A percentile compares a stretch with the other conserved stretches of the same genome.
Conservation (phyloP, 148 eudicot genomes). For the Polygonum maritimum region DNA sequence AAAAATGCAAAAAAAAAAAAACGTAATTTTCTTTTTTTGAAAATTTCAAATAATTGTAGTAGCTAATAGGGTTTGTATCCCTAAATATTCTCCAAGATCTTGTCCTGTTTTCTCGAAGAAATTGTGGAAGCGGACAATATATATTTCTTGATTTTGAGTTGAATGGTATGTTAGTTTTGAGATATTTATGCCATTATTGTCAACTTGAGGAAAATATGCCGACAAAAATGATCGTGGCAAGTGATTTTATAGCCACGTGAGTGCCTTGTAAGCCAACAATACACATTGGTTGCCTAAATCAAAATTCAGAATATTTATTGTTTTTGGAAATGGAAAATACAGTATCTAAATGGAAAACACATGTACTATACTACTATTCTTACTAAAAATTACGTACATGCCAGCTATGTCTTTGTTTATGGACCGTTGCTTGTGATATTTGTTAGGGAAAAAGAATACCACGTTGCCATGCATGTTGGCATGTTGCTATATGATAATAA, state of each 20-base stretch:
- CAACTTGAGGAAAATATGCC: neutral
- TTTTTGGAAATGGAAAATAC: no score
- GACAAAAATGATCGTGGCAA: neutral
- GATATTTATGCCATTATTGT: neutral
- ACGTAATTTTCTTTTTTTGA: neutral
- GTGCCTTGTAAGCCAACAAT: neutral
- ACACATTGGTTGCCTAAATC: neutral
- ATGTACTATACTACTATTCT: no score
- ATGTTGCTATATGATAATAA: no score
- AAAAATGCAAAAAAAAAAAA: neutral
- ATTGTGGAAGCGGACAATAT: neutral
- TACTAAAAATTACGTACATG: no score
- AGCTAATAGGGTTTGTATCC: neutral
- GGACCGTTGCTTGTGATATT: no score
- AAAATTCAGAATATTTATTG: neutral
- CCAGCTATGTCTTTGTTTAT: no score
- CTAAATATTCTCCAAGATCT: neutral
- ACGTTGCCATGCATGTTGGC: no score
- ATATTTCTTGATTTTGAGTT: neutral
- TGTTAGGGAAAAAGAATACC: no score
- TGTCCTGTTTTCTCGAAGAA: neutral
- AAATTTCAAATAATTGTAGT: neutral
- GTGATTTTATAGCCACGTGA: neutral
- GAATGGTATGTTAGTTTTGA: neutral
- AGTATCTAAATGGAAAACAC: no score